phyloP scores from a whole-genome alignment of 2,329 filamentous ascomycete genomes.

The Colletotrichum trifolii region DNA sequence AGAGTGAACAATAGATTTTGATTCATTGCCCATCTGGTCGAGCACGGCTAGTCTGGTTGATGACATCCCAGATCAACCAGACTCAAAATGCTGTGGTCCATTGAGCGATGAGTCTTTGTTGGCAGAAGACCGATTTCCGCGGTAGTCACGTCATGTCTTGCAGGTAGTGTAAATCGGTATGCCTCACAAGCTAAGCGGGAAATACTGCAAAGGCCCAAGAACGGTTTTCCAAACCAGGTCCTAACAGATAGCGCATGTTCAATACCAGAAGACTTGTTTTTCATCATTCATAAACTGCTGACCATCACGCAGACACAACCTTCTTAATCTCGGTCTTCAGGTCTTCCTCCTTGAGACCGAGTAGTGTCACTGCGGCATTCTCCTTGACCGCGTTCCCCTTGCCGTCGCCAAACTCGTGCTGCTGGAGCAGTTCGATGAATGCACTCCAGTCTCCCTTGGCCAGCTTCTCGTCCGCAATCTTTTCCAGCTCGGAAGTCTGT shows the following conservation, averaged over 20 bases:
- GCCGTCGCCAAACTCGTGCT: conserved; percentile 33
- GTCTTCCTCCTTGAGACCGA: conserved; percentile 35
- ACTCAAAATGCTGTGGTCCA: too few relatives aligned
- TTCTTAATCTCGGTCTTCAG: conserved; percentile 16
- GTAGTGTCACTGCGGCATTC: conserved; percentile 22
- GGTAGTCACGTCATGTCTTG: too few relatives aligned
- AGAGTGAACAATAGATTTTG: too few relatives aligned
- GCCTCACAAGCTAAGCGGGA: neutral
- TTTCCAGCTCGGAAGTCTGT: conserved; percentile 48
- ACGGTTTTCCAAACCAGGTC: neutral
- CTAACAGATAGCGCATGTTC: neutral
- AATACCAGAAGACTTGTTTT: neutral
- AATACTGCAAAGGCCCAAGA: neutral
- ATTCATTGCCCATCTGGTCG: too few relatives aligned
- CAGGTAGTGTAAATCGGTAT: neutral
- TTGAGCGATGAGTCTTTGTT: too few relatives aligned
- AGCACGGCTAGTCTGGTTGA: too few relatives aligned
- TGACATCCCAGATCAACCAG: too few relatives aligned
- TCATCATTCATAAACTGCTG: neutral
- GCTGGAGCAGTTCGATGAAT: conserved; percentile 29
- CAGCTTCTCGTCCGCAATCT: conserved; percentile 54
- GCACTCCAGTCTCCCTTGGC: conserved; percentile 48
- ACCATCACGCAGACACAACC: neutral
- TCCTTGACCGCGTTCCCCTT: conserved; percentile 22
- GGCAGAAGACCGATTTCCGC: too few relatives aligned